A percentile compares a stretch with the other conserved stretches of the same genome.
phyloP scores from a whole-genome alignment of 176 grass and related monocot species.

The Oryza meridionalis region DNA sequence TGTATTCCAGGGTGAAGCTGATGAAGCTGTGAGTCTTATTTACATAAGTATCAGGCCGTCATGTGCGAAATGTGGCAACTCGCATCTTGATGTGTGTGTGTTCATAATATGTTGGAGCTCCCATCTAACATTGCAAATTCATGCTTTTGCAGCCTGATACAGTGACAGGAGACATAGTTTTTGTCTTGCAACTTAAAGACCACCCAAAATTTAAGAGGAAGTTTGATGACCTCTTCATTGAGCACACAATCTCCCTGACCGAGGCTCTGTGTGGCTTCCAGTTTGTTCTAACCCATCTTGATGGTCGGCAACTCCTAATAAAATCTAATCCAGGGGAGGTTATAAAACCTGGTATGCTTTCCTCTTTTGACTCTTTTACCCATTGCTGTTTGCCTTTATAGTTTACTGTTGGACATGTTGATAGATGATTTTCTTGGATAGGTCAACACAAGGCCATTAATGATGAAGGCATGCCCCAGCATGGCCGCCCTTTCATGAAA shows the following conservation, averaged over 20 bases:
- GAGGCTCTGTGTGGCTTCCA: conserved; percentile 94
- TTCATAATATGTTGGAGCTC: background rate
- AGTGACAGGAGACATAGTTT: conserved; percentile 85
- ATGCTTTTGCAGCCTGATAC: conserved; percentile 74
- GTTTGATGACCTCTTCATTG: conserved; percentile 70
- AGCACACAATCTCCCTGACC: conserved; percentile 76
- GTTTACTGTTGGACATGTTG: conserved; percentile 4
- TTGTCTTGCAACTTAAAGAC: conserved; percentile 94
- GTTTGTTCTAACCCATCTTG: conserved; percentile 91
- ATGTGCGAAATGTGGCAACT: background rate
- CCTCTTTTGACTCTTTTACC: background rate
- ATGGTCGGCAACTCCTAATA: conserved; percentile 80
- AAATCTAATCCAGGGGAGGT: conserved; percentile 92
- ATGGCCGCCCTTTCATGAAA: conserved; percentile 90
- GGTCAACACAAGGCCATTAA: conserved; percentile 88
- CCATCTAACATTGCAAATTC: conserved; percentile 6
- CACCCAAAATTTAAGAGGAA: conserved; percentile 96
- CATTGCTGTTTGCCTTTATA: background rate
- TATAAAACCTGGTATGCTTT: conserved; percentile 76
- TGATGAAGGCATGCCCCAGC: conserved; percentile 95
- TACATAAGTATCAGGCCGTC: too few species aligned
- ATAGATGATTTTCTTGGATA: conserved; percentile 36
- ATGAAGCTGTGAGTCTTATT: conserved; percentile 83
- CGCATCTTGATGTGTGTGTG: background rate
- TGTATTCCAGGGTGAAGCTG: conserved; percentile 94